These are phyloP conservation scores for Blastobotrys raffinosifermentans DNA, from an alignment of 1,139 yeast species.

Conservation along the genomic window DNA sequence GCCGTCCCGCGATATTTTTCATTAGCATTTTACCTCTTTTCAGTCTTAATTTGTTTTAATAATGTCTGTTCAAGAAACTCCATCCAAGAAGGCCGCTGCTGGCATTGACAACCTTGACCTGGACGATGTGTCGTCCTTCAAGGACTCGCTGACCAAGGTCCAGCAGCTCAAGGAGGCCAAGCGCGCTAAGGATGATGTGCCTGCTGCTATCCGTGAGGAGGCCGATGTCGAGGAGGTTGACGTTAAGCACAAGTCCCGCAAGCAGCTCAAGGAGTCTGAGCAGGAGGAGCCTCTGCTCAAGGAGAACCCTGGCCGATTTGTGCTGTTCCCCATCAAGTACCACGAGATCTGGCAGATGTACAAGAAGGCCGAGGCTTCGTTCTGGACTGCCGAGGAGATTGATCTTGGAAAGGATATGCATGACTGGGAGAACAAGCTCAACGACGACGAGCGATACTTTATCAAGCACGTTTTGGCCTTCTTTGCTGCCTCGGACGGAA, in stretches of 20 bases:
- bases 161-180: conserved; percentile 12
- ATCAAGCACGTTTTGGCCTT: conserved; percentile 92
- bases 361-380: conserved; percentile 97
- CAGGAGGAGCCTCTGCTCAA: conserved; percentile 81
- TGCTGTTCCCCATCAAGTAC: conserved; percentile 93
- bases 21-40: too few species aligned
- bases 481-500: conserved; percentile 97
- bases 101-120: conserved; percentile 32
- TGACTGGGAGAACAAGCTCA: conserved; percentile 85
- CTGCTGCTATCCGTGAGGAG: conserved; percentile 7
- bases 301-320: conserved; percentile 88
- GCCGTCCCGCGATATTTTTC: background rate
- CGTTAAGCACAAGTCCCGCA: conserved; percentile 21
- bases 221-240: conserved; percentile 15
- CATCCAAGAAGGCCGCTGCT: conserved; percentile 36
- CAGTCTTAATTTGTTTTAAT: background rate
- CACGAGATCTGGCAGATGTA: conserved; percentile 99
- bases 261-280: conserved; percentile 62
- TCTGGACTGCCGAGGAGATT: conserved; percentile 99
- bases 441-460: conserved; percentile 85
- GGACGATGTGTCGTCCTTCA: conserved; percentile 18
- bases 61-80: conserved; percentile 29
- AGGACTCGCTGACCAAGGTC: conserved; percentile 19
- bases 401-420: conserved; percentile 85
- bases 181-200: conserved; percentile 9